These are phyloP conservation scores for Tuber aestivum DNA, from an alignment of 495 filamentous ascomycete genomes.

Conservation along the genomic window DNA sequence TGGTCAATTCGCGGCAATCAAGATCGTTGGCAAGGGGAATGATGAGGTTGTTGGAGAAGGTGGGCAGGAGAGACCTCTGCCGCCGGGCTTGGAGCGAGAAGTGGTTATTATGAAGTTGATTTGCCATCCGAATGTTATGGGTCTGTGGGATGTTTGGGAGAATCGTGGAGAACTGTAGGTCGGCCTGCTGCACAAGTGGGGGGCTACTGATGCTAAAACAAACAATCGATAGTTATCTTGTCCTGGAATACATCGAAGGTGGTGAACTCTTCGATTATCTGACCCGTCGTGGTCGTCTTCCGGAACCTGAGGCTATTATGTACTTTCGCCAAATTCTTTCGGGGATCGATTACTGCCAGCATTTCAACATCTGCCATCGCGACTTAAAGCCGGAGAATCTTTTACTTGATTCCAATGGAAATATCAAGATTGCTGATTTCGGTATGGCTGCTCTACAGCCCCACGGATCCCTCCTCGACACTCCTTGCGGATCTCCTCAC, in stretches of 20 bases:
- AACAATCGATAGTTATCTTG: conserved; percentile 68
- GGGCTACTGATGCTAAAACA: background rate
- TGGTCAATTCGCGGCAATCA: conserved; percentile 75
- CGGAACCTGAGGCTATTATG: conserved; percentile 71
- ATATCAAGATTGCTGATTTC: conserved; percentile 92
- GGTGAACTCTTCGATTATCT: conserved; percentile 88
- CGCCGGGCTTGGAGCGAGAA: conserved; percentile 78
- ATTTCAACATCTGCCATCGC: conserved; percentile 88
- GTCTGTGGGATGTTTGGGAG: conserved; percentile 92
- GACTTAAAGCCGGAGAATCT: conserved; percentile 98
- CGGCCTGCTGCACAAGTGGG: conserved; percentile 8
- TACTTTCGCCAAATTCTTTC: conserved; percentile 89
- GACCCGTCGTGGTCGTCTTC: conserved; percentile 57
- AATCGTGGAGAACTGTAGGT: conserved; percentile 85
- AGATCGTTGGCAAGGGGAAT: conserved; percentile 59
- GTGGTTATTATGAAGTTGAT: conserved; percentile 95
- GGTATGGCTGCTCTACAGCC: conserved; percentile 95
- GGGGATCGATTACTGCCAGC: conserved; percentile 86
- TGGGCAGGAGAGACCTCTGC: conserved; percentile 46
- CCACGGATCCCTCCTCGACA: conserved; percentile 62
- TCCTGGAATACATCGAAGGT: conserved; percentile 87
- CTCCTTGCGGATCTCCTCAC: conserved; percentile 92
- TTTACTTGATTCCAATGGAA: conserved; percentile 61
- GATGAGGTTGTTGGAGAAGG: conserved; percentile 55
- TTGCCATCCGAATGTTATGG: conserved; percentile 86